Evolutionary conservation across 2,329 filamentous ascomycete species (phyloP).

Genomic region (Seiridium unicorne): DNA sequence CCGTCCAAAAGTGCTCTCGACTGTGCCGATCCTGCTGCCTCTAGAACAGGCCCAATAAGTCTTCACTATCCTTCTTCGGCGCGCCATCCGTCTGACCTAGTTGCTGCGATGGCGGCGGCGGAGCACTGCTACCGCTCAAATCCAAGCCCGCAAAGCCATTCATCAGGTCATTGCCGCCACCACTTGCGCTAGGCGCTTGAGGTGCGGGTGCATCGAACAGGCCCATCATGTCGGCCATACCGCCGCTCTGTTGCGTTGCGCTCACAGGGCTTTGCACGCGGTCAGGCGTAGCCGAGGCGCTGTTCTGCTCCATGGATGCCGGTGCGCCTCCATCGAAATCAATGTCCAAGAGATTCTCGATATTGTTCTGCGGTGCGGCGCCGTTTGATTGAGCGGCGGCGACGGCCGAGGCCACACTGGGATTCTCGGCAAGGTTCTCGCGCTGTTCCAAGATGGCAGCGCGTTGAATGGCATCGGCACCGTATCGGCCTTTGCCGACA

Average conservation of each 20-base stretch:
- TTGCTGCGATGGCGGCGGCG: constrained; percentile 63
- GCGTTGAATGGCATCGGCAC: constrained; percentile 89
- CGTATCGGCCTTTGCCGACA: constrained; percentile 90
- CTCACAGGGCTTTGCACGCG: constrained; percentile 62
- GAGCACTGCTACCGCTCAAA: constrained; percentile 63
- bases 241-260: constrained; percentile 34
- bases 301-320: constrained; percentile 70
- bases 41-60: constrained; percentile 59
- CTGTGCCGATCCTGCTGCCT: neutral
- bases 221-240: constrained; percentile 65
- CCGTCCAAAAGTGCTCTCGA: neutral
- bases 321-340: constrained; percentile 93
- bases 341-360: constrained; percentile 94
- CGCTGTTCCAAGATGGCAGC: constrained; percentile 96
- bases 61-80: constrained; percentile 59
- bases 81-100: constrained; percentile 40
- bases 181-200: constrained; percentile 34
- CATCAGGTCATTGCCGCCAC: constrained; percentile 83
- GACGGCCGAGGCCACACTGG: constrained; percentile 81
- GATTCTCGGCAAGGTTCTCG: constrained; percentile 89
- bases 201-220: constrained; percentile 67
- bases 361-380: constrained; percentile 64
- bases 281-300: constrained; percentile 61
- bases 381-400: constrained; percentile 65
- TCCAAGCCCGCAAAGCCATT: constrained; percentile 84